phyloP scores from a whole-genome alignment of 2,329 filamentous ascomycete species.

The Stagonosporopsis tanaceti region DNA sequence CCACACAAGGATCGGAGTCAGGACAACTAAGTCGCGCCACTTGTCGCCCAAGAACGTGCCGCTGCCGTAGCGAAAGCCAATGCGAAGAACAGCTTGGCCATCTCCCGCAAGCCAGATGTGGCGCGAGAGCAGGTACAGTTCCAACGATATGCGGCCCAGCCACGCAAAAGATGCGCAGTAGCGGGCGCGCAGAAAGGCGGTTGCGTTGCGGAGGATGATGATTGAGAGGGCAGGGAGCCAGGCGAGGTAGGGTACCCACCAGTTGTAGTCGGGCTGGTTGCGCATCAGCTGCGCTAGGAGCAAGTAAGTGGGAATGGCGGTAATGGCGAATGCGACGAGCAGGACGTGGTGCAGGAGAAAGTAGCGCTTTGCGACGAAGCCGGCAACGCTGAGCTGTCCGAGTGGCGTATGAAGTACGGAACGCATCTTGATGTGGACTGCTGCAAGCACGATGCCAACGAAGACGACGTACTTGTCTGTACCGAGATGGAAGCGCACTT shows the following conservation, averaged over 20 bases:
- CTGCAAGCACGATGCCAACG: slow-evolving; percentile 62
- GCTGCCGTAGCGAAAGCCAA: slow-evolving; percentile 42
- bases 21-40: slow-evolving; percentile 49
- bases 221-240: slow-evolving; percentile 63
- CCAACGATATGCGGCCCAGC: slow-evolving; percentile 65
- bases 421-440: slow-evolving; percentile 45
- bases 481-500: slow-evolving; percentile 60
- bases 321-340: slow-evolving; percentile 27
- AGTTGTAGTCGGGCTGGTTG: slow-evolving; percentile 57
- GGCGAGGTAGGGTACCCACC: slow-evolving; percentile 62
- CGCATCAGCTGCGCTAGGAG: slow-evolving; percentile 42
- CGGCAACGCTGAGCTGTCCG: slow-evolving; percentile 15
- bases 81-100: slow-evolving; percentile 60
- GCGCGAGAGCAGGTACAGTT: slow-evolving; percentile 67
- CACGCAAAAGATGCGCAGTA: slow-evolving; percentile 60
- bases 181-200: slow-evolving; percentile 51
- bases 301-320: slow-evolving; percentile 46
- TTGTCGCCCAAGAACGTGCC: slow-evolving; percentile 36
- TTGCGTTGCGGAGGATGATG: slow-evolving; percentile 61
- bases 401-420: slow-evolving; percentile 30
- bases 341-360: slow-evolving; percentile 24
- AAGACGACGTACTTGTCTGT: slow-evolving; percentile 66
- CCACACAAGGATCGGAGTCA: slow-evolving; percentile 56
- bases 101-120: slow-evolving; percentile 70
- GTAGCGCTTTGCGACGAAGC: slow-evolving; percentile 32